Conservation (phyloP, 768 basidiomycete genomes). For the Psilocybe azurescens region DNA sequence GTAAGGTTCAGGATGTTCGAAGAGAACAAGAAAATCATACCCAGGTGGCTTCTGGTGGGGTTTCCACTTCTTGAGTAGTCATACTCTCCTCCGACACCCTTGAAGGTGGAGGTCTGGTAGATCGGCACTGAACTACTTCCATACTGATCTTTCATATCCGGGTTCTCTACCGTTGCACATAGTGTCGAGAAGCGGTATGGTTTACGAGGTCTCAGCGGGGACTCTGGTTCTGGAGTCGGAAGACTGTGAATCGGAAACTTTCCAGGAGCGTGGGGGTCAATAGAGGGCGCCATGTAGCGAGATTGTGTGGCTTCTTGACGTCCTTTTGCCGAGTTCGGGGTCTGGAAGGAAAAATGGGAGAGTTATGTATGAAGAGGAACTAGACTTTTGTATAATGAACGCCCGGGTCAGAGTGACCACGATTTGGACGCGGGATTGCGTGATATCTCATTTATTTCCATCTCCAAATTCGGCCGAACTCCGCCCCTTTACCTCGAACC, state of each 20-base stretch:
- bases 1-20: conserved; percentile 1
- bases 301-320: background rate
- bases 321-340: background rate
- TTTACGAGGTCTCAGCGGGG: conserved; percentile 67
- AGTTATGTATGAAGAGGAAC: background rate
- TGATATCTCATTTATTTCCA: conserved; percentile 25
- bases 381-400: conserved; percentile 7
- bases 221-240: conserved; percentile 84
- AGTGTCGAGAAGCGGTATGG: conserved; percentile 91
- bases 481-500: conserved; percentile 11
- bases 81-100: conserved; percentile 87
- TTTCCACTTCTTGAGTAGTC: conserved; percentile 97
- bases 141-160: conserved; percentile 92
- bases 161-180: conserved; percentile 92
- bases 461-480: conserved; percentile 25
- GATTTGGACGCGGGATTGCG: conserved; percentile 30
- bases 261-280: conserved; percentile 39
- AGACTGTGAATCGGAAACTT: conserved; percentile 53
- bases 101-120: conserved; percentile 98
- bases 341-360: conserved; percentile 8
- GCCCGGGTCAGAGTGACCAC: conserved; percentile 7
- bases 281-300: conserved; percentile 39
- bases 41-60: conserved; percentile 93
- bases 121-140: conserved; percentile 95
- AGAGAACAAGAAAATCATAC: conserved; percentile 46